Percentiles rank a stretch among this genome's conserved stretches.
These are phyloP conservation scores for Davidsoniella eucalypti DNA, from an alignment of 2,329 filamentous ascomycete species.

Conservation along the genomic window DNA sequence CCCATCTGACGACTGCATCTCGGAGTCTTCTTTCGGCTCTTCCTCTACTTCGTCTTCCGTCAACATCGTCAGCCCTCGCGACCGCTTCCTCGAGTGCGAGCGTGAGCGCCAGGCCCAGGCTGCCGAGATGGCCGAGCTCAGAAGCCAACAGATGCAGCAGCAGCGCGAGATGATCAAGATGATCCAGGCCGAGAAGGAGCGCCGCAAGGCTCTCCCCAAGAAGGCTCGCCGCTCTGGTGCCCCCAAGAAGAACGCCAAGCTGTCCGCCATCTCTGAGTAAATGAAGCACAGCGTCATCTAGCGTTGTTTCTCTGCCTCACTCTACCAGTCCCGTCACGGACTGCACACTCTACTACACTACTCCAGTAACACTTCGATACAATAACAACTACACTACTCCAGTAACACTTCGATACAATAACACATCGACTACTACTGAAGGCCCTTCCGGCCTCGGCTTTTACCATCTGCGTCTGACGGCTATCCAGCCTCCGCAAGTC, in stretches of 20 bases:
- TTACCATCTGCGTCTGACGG: not conserved
- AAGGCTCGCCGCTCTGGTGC: conserved; percentile 20
- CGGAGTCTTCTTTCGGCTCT: conserved; percentile 4
- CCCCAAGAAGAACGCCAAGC: conserved; percentile 33
- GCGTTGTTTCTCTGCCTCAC: not conserved
- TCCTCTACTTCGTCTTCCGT: conserved; percentile 4
- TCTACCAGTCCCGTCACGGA: not conserved
- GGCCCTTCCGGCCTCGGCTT: not conserved
- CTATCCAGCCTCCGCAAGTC: conserved; percentile 2
- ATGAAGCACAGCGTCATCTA: not conserved
- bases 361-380: not conserved
- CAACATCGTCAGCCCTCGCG: not conserved
- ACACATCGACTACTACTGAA: not conserved
- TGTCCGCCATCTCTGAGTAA: conserved; percentile 39
- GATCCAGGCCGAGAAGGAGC: conserved; percentile 38
- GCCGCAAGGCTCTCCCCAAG: conserved; percentile 27
- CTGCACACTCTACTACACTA: too few relatives aligned
- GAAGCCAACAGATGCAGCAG: conserved; percentile 32
- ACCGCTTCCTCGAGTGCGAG: conserved; percentile 10
- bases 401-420: not conserved
- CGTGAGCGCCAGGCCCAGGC: conserved; percentile 4
- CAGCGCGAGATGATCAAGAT: conserved; percentile 37
- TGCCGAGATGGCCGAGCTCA: conserved; percentile 19
- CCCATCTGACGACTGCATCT: not conserved
- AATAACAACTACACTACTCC: not conserved